Evolutionary conservation across 495 filamentous ascomycete species (phyloP).

Genomic region (Talaromyces proteolyticus): DNA sequence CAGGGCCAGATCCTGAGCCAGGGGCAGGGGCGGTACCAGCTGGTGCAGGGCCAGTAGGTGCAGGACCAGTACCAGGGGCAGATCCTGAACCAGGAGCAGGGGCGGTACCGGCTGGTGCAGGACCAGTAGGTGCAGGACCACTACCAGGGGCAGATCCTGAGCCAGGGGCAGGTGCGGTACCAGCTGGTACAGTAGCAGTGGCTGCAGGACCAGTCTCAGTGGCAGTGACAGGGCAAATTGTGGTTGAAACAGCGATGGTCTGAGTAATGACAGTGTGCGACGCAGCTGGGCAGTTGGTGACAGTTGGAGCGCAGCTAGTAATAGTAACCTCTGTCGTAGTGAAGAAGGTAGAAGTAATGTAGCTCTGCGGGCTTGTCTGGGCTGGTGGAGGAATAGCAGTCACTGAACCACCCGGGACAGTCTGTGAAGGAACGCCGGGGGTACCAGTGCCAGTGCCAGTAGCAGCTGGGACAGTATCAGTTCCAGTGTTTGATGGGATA

Average conservation of each 20-base stretch:
- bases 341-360: conserved; percentile 54
- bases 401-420: too few species aligned
- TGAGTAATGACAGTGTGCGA: conserved; percentile 26
- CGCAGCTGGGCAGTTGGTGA: conserved; percentile 53
- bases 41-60: conserved; percentile 8
- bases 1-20: conserved; percentile 47
- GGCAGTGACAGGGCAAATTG: conserved; percentile 9
- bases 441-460: too few species aligned
- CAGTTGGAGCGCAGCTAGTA: conserved; percentile 49
- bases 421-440: too few species aligned
- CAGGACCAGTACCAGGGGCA: neutral
- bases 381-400: conserved; percentile 10
- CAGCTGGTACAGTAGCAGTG: conserved; percentile 2
- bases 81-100: neutral
- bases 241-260: conserved; percentile 15
- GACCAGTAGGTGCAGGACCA: conserved; percentile 14
- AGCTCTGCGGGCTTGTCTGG: conserved; percentile 9
- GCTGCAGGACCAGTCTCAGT: conserved; percentile 18
- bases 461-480: conserved; percentile 15
- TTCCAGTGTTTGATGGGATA: conserved; percentile 16
- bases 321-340: conserved; percentile 52
- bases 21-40: conserved; percentile 14
- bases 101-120: conserved; percentile 6
- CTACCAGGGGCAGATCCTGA: conserved; percentile 3
- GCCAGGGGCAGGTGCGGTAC: neutral